phyloP scores from a whole-genome alignment of 768 basidiomycete genomes.

The Leccinum rimulosum region DNA sequence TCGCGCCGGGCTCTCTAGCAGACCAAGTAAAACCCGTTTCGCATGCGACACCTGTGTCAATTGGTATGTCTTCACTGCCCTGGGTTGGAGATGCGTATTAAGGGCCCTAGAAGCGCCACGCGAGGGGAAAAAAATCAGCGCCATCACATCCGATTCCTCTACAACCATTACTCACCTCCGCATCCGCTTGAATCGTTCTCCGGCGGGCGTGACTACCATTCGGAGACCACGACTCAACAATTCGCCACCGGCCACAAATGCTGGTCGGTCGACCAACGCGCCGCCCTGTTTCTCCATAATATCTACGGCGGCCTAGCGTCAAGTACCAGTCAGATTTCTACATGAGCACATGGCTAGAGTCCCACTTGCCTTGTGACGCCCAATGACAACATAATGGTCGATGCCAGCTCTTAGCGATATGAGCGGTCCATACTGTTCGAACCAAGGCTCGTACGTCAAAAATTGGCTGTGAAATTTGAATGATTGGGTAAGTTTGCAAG shows the following conservation, averaged over 20 bases:
- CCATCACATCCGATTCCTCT: too few species aligned
- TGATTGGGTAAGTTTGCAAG: not conserved
- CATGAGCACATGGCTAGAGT: not conserved
- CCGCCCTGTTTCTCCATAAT: slow-evolving; percentile 62
- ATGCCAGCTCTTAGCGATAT: slow-evolving; percentile 49
- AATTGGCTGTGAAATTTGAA: slow-evolving; percentile 1
- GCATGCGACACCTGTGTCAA: slow-evolving; percentile 41
- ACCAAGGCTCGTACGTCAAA: slow-evolving; percentile 46
- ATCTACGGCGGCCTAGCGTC: slow-evolving; percentile 48
- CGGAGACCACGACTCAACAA: slow-evolving; percentile 53
- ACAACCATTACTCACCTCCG: slow-evolving; percentile 38
- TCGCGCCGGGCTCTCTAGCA: slow-evolving; percentile 12
- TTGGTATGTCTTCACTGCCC: slow-evolving; percentile 42
- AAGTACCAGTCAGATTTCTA: not conserved
- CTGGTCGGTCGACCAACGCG: slow-evolving; percentile 15
- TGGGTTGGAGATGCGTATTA: slow-evolving; percentile 52
- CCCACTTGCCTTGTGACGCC: slow-evolving; percentile 15
- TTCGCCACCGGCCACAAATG: slow-evolving; percentile 48
- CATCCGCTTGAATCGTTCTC: slow-evolving; percentile 54
- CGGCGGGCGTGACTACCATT: slow-evolving; percentile 45
- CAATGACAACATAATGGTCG: slow-evolving; percentile 17
- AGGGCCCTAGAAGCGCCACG: slow-evolving; percentile 41
- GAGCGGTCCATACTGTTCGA: slow-evolving; percentile 54
- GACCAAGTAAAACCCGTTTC: slow-evolving; percentile 8
- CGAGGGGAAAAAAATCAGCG: not conserved